Evolutionary conservation across 768 basidiomycete genomes (phyloP), one percentile per base, ranked within the genome.

Genomic region (Tulasnella sp.): DNA sequence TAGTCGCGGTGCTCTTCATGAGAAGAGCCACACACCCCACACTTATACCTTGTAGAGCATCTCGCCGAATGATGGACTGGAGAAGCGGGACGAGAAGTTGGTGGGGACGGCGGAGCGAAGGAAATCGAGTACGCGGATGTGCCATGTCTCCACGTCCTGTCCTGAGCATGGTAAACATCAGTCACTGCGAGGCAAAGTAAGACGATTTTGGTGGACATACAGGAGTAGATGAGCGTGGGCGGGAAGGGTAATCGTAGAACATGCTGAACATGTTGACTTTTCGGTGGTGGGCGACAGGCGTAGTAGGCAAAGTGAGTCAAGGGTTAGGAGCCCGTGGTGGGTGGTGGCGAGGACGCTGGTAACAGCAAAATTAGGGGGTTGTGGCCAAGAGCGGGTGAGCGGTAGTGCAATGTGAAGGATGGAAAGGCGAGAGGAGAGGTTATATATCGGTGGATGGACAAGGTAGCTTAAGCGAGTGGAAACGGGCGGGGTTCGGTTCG

Each of bases 31-130:
- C 76, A 77, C n/a, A 77, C 40, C 5, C 76, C 76, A 77, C 76
- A 77, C 29, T 77, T 77, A 67, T 77, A 77, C 20, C 76, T 35
- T 9, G 69, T 15, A 18, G 76, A 71, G 76, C 76, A 72, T 40
- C 67, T 77, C 18, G 70, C 23, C 42, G 37, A 11, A 37, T 39
- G 20, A 40, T 74, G 51, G 29, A 74, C 44, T 23, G 73, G 73
- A 3, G 73, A 74, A 32, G 73, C 35, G 32, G 73, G 73, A 15
- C 73, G 73, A 40, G 73, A 74, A 51, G 32, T 51, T 13, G 73
- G 73, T 74, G 73, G 73, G 18, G 73, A 74, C 15, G 44, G 51
- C 3, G 73, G 35, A 51, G n/a, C 42, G 73, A 48, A 74, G n/a
- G 73, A 46, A n/a, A 51, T 20, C 73, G 73, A 71, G 70, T 39